Conservation (phyloP, 352 stramenopile genomes). For the Globisporangium yorkense region DNA sequence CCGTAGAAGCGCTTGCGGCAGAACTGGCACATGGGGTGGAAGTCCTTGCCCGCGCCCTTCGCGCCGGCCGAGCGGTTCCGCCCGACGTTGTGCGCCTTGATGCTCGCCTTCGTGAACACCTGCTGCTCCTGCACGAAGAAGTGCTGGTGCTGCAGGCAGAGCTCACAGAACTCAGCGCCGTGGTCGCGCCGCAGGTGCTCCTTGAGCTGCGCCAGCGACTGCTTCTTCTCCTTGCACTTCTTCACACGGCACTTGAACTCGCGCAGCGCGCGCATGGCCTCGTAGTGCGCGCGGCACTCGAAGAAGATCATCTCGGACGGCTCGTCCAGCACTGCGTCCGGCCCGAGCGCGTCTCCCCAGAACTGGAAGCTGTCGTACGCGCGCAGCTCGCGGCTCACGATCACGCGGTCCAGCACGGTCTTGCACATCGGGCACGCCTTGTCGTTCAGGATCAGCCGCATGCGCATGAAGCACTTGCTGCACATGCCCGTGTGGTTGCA, state of each 20-base stretch:
- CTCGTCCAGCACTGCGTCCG: slow-evolving; percentile 63
- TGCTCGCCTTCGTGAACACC: slow-evolving; percentile 63
- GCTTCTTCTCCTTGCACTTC: slow-evolving; percentile 50
- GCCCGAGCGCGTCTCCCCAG: slow-evolving; percentile 63
- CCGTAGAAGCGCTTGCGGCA: slow-evolving; percentile 85
- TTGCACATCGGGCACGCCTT: slow-evolving; percentile 81
- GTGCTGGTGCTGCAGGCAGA: slow-evolving; percentile 68
- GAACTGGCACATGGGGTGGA: slow-evolving; percentile 88
- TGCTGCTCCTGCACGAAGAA: slow-evolving; percentile 82
- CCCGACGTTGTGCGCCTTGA: slow-evolving; percentile 65
- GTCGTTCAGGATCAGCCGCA: slow-evolving; percentile 77
- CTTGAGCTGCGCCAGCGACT: slow-evolving; percentile 52
- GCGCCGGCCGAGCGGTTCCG: slow-evolving; percentile 29
- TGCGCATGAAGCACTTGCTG: slow-evolving; percentile 76
- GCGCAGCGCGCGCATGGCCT: slow-evolving; percentile 41
- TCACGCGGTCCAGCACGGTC: slow-evolving; percentile 52
- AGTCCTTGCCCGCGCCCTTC: slow-evolving; percentile 63
- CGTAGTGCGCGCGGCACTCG: slow-evolving; percentile 59
- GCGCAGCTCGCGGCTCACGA: slow-evolving; percentile 39
- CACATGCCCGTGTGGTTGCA: slow-evolving; percentile 82
- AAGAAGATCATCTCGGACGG: slow-evolving; percentile 76
- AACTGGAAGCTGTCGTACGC: slow-evolving; percentile 68
- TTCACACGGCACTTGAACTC: slow-evolving; percentile 60
- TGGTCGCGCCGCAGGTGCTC: slow-evolving; percentile 66
- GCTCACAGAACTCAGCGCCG: slow-evolving; percentile 67